Evolutionary conservation across 768 basidiomycete genomes (phyloP), one percentile per base, ranked within the genome.

Genomic region (Naganishia friedmannii): DNA sequence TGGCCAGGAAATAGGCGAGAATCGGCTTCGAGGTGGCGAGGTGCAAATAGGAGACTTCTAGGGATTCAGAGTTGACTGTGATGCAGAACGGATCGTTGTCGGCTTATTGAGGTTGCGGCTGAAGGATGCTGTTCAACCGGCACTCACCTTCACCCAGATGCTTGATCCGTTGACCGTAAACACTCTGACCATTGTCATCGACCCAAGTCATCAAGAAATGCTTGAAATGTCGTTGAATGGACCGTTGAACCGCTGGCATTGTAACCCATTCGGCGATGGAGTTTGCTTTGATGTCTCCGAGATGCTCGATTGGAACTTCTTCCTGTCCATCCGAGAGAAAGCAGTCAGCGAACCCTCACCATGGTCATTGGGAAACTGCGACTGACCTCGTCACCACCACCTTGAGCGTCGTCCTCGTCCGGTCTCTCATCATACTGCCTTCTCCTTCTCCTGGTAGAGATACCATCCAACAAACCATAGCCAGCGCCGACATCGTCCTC

Each of bases 191-290:
- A 70, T 89, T 86, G 66, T 95, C 93, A 76, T 99, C 96, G 53
- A 92, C 90, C 77, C 93, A 94, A 13, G 92, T 95, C 87, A 94
- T 91, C 67, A 99, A 84, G 82, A 99, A 99, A 74, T 92, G 88
- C 55, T 91, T 87, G 85, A 99, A 98, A 81, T 97, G 92, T 73
- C 89, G 87, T 74, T 90, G 86, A 73, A 99, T 93, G 0, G 94
- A 89, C 67, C 91, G 86, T 74, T 90, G 87, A 73, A 98, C 95
- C 51, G 91, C 88, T 69, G 94, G 92, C 69, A 89, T 89, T 21
- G 92, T 89, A 75, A 98, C 94, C 96, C 96, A 99, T 81, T 98
- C 96, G 28, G 90, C 90, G 68, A 99, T 93, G 15, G 92, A 93
- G 77, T 94, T 92, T 46, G 94, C 92, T 79, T 98, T 97, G 84